A percentile compares a stretch with the other conserved stretches of the same genome.
Conservation (phyloP, 345 rosid species). For the Nephelium lappaceum region DNA sequence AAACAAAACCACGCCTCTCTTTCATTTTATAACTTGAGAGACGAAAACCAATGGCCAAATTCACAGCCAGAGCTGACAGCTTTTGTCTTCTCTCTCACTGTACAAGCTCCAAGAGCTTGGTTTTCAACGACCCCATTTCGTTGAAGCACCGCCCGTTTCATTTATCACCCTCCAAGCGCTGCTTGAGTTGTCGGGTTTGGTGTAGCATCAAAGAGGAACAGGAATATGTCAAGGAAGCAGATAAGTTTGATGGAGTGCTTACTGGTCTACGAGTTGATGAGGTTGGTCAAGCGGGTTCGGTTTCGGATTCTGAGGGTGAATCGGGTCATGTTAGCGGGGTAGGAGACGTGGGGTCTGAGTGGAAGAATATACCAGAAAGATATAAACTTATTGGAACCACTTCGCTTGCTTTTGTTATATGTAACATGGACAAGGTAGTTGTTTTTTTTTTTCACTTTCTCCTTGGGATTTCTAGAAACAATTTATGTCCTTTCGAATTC, state of each 20-base stretch:
- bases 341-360: constrained; percentile 48
- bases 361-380: constrained; percentile 72
- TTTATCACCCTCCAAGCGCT: constrained; percentile 17
- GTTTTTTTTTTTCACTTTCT: constrained; percentile 3
- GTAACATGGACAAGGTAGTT: constrained; percentile 92
- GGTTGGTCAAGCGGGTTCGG: constrained; percentile 26
- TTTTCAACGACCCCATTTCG: constrained; percentile 27
- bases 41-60: constrained; percentile 51
- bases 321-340: constrained; percentile 11
- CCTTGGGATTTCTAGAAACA: constrained; percentile 10
- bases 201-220: constrained; percentile 64
- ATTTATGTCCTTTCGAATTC: neutral
- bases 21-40: neutral
- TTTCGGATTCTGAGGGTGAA: constrained; percentile 26
- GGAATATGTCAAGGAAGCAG: constrained; percentile 42
- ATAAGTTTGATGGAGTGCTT: constrained; percentile 30
- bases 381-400: constrained; percentile 85
- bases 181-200: constrained; percentile 45
- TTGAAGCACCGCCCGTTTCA: constrained; percentile 20
- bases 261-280: constrained; percentile 38
- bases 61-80: constrained; percentile 42
- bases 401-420: constrained; percentile 88
- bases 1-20: neutral
- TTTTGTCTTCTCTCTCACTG: constrained; percentile 41
- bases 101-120: constrained; percentile 36